Percentiles rank a stretch among this genome's conserved stretches.
phyloP scores from a whole-genome alignment of 768 basidiomycete genomes.

The Leccinum rimulosum region DNA sequence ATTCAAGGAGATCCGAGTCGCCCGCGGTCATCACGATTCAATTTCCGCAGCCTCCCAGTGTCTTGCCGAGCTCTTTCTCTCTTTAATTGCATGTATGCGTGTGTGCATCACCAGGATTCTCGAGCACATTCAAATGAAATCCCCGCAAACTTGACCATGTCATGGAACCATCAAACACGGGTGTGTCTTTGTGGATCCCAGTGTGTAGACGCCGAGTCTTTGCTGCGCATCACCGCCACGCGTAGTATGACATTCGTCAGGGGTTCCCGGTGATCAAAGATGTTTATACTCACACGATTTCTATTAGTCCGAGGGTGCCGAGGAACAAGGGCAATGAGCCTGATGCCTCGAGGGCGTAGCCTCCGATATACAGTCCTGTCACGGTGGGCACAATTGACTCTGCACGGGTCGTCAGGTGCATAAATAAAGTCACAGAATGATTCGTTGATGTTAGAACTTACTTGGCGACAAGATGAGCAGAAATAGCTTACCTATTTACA shows the following conservation, averaged over 20 bases:
- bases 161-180: not conserved
- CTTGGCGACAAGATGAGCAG: slow-evolving; percentile 57
- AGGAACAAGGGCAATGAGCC: slow-evolving; percentile 39
- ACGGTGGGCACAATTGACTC: slow-evolving; percentile 41
- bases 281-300: slow-evolving; percentile 31
- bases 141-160: not conserved
- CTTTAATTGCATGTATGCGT: not conserved
- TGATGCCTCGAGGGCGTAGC: slow-evolving; percentile 42
- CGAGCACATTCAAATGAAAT: not conserved
- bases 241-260: slow-evolving; percentile 1
- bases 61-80: not conserved
- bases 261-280: not conserved
- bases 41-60: not conserved
- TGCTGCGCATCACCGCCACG: not conserved
- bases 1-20: not conserved
- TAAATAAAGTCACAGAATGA: not conserved
- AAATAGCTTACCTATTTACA: slow-evolving; percentile 48
- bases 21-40: not conserved
- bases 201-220: not conserved
- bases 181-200: not conserved
- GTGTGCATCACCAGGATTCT: not conserved
- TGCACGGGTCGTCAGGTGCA: slow-evolving; percentile 17
- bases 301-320: slow-evolving; percentile 35
- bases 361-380: slow-evolving; percentile 45
- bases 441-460: slow-evolving; percentile 31